A percentile compares a stretch with the other conserved stretches of the same genome.
These are phyloP conservation scores for Fusarium oligoseptatum DNA, from an alignment of 2,329 filamentous ascomycete species.

Conservation along the genomic window DNA sequence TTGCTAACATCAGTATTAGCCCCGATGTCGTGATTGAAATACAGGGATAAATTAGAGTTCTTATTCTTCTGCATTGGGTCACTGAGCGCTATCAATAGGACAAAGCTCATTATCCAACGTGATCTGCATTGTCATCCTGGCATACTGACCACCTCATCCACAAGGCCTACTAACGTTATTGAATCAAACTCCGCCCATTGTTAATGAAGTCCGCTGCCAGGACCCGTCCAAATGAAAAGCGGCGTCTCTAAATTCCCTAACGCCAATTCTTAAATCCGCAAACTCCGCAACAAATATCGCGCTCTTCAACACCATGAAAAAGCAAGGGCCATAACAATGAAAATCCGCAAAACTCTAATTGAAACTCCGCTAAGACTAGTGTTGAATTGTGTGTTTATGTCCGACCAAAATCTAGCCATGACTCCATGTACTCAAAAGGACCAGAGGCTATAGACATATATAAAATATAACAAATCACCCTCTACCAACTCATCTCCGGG, in stretches of 20 bases:
- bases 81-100: not conserved
- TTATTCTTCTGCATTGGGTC: not conserved
- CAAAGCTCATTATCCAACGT: not conserved
- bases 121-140: not conserved
- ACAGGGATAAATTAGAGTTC: no score
- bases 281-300: not conserved
- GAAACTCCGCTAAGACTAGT: not conserved
- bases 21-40: not conserved
- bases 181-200: not conserved
- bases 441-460: not conserved
- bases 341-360: not conserved
- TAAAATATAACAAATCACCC: not conserved
- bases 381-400: not conserved
- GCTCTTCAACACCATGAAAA: not conserved
- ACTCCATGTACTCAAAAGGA: not conserved
- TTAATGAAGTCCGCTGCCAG: not conserved
- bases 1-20: not conserved
- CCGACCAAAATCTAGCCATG: not conserved
- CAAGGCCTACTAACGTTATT: not conserved
- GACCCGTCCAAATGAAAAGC: not conserved
- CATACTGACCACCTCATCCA: no score
- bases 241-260: not conserved
- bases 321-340: not conserved
- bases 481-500: not conserved
- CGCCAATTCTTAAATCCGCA: not conserved